Base-by-base conservation (phyloP, 306 rosid species). In the Inga oerstediana region DNA sequence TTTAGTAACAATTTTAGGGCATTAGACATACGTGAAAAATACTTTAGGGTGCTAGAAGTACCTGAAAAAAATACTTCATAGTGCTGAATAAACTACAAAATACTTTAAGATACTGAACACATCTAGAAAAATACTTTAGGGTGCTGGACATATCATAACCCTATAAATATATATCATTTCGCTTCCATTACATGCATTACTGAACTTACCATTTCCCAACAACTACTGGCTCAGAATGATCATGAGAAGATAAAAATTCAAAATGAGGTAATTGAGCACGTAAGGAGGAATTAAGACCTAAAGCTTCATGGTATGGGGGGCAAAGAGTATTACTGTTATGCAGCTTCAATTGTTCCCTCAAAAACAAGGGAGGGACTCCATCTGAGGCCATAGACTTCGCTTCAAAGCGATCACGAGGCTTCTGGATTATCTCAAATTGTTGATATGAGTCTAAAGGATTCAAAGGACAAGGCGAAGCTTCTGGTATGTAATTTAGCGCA, bases 181-280 rank as follows among this genome's bases (percentile, higher is more conserved):
- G 7, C 54, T 48, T 48, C 4, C 13, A 9, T 45, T 45, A 45
- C 13, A 14, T 48, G 54, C 54, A 48, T 48, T 4, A 13, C 59
- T 52, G 9, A 52, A 15, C 48, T 16, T 89, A 86, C 90, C 94
- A 90, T 68, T 84, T 89, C 4, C 94, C 97, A 13, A 90, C 88
- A 46, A 39, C 72, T 34, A 89, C 62, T 3, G 85, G 24, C 17
- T 78, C 74, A 22, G 87, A 87, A 10, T 62, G 22, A n/a, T 76
- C 22, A 61, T 61, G 15, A 16, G 83, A 81, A 1, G 74, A 69
- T 4, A 51, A 0, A n/a, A 76, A 87, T 52, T 75, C 56, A 56
- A 88, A 77, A 30, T 66, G 24, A 0, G 93, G 94, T 68, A 88
- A 82, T n/a, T 52, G 71, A 4, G 81, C 35, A 14, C 92, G 87